A percentile compares a stretch with the other conserved stretches of the same genome.
These are phyloP conservation scores for Monosporascus sp. DNA, from an alignment of 2,329 filamentous ascomycete species.

Conservation along the genomic window DNA sequence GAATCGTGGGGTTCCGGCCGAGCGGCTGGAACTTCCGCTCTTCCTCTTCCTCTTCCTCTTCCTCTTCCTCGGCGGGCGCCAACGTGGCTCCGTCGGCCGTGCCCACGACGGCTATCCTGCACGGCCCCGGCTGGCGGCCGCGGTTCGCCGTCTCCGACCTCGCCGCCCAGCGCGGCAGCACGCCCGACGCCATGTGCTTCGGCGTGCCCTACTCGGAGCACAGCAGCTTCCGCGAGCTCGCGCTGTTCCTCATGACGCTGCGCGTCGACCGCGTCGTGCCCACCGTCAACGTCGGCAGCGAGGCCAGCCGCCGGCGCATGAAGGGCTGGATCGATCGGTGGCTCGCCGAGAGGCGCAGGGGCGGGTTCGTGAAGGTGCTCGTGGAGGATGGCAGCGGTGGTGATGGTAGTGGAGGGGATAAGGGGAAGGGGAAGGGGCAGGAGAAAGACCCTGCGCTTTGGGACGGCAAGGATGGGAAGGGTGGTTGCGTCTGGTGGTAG, in stretches of 20 bases:
- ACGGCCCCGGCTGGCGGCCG: conserved; percentile 66
- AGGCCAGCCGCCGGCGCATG: conserved; percentile 52
- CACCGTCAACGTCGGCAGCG: conserved; percentile 76
- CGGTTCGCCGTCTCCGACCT: conserved; percentile 68
- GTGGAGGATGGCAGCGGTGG: conserved; percentile 36
- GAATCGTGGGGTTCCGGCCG: conserved; percentile 85
- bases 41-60: conserved; percentile 42
- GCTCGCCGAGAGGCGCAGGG: conserved; percentile 51
- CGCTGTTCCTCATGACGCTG: conserved; percentile 84
- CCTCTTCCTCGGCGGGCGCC: conserved; percentile 52
- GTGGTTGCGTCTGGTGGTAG: conserved; percentile 37
- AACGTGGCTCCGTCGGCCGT: conserved; percentile 45
- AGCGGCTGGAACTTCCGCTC: conserved; percentile 92
- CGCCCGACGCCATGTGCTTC: conserved; percentile 76
- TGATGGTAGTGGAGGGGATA: conserved; percentile 31
- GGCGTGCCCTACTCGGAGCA: conserved; percentile 96
- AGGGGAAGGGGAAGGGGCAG: conserved; percentile 25
- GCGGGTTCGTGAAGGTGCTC: conserved; percentile 44
- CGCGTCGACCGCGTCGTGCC: conserved; percentile 86
- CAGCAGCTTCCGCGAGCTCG: conserved; percentile 88
- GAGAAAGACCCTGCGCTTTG: conserved; percentile 27
- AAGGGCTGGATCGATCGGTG: conserved; percentile 61
- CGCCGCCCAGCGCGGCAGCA: conserved; percentile 76
- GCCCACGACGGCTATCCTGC: conserved; percentile 45
- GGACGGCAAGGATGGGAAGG: conserved; percentile 35